Percentiles rank a stretch among this genome's conserved stretches.
These are phyloP conservation scores for Excoecaria cochinchinensis DNA, from an alignment of 345 rosid species.

Conservation along the genomic window DNA sequence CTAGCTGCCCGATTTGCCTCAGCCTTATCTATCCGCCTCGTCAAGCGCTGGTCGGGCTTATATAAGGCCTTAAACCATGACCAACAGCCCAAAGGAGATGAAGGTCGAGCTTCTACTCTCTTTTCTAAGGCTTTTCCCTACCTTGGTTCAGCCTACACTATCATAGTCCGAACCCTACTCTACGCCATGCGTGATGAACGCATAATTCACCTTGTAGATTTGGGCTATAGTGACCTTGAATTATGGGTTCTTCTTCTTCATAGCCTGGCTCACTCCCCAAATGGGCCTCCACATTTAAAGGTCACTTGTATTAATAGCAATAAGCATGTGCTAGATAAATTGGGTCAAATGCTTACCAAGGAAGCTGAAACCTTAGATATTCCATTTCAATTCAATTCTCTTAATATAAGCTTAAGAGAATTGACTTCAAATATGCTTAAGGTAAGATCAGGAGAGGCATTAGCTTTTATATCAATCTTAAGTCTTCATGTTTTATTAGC, in stretches of 20 bases:
- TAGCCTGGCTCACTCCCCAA: constrained; percentile 25
- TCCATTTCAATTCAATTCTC: constrained; percentile 48
- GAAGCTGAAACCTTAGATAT: constrained; percentile 41
- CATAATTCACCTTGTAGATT: constrained; percentile 43
- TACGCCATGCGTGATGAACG: constrained; percentile 30
- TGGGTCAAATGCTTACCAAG: constrained; percentile 38
- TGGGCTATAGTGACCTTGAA: constrained; percentile 41
- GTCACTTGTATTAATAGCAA: constrained; percentile 33
- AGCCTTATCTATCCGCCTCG: constrained; percentile 42
- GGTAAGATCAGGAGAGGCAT: constrained; percentile 40
- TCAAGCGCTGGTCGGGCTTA: constrained; percentile 54
- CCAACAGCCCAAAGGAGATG: constrained; percentile 9
- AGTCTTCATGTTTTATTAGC: constrained; percentile 44
- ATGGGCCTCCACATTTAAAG: constrained; percentile 40
- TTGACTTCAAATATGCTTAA: constrained; percentile 35
- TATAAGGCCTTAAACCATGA: constrained; percentile 37
- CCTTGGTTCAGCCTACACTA: constrained; percentile 32
- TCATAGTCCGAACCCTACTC: constrained; percentile 27
- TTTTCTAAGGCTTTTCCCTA: constrained; percentile 31
- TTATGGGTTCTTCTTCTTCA: constrained; percentile 42
- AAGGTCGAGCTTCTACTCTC: constrained; percentile 15
- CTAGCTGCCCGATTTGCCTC: constrained; percentile 45
- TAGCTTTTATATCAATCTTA: constrained; percentile 45
- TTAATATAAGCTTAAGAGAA: constrained; percentile 29
- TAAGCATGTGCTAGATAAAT: constrained; percentile 28